Evolutionary conservation across 345 rosid genomes (phyloP), one percentile per base, ranked within the genome.

Genomic region (Eucalyptus dawsonii): DNA sequence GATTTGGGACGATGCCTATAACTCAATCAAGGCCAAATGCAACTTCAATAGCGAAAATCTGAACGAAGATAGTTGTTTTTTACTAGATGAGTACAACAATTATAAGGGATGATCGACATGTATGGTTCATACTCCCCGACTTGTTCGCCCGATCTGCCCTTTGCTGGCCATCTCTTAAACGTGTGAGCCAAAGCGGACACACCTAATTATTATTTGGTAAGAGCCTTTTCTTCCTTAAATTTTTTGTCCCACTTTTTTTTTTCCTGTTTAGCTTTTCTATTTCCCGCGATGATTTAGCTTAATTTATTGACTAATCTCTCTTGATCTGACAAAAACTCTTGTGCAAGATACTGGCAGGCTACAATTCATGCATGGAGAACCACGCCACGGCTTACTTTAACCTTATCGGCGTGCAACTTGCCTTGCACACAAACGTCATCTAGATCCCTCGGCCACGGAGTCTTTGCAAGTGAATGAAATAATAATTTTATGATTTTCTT

Each of bases 331-430:
- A 69, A 7, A 37, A 88, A 88, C 90, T 87, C 89, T 91, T 94
- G 96, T 98, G 96, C 88, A 94, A 95, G 98, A 95, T 97, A 95
- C 91, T 96, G 50, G 93, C 97, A 90, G 96, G 98, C 89, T 97
- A 97, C 89, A 97, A 97, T 94, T 97, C 99, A 24, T 97, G 99
- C 94, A 93, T 97, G 5, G 97, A 93, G 89, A 94, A 97, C 89
- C 93, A 97, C 92, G 93, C 99, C 5, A 87, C 81, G 60, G 58
- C 91, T 92, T 97, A 97, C 91, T 97, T 97, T 90, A 97, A 97
- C 91, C 93, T 24, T 83, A 98, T 95, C 1, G 94, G 95, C 90
- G 97, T 97, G 88, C 99, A 97, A 94, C 93, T 92, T 88, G 99
- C 98, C 96, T 90, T 97, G 89, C 99, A 97, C 89, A 97, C 97